Evolutionary conservation across 306 rosid species (phyloP).

Genomic region (Malus asiatica): DNA sequence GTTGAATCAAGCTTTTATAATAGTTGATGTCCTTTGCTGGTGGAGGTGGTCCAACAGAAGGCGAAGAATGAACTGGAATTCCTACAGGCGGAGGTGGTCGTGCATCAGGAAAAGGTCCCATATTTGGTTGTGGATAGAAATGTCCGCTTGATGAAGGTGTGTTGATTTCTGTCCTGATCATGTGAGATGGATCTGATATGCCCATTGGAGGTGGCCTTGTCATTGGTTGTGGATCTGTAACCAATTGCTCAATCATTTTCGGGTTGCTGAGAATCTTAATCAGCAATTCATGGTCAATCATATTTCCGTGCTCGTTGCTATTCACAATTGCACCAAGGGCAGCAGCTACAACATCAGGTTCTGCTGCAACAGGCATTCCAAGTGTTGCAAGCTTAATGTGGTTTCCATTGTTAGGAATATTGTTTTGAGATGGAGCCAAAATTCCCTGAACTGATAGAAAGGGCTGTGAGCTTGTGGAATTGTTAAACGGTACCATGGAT

Average conservation of each 20-base stretch:
- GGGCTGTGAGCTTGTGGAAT: constrained; percentile 24
- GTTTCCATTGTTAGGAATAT: constrained; percentile 9
- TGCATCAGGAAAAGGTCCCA: constrained; percentile 32
- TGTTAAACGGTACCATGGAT: constrained; percentile 14
- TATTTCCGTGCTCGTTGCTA: constrained; percentile 57
- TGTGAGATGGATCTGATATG: constrained; percentile 29
- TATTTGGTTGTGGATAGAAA: constrained; percentile 31
- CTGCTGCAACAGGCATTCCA: constrained; percentile 15
- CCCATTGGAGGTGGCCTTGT: constrained; percentile 34
- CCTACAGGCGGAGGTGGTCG: constrained; percentile 28
- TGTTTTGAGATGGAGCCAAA: constrained; percentile 24
- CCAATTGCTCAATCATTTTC: constrained; percentile 70
- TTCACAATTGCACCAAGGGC: constrained; percentile 55
- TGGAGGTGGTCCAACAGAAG: constrained; percentile 38
- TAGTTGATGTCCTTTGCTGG: constrained; percentile 59
- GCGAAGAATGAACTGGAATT: constrained; percentile 29
- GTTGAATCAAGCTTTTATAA: constrained; percentile 90
- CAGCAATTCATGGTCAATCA: constrained; percentile 66
- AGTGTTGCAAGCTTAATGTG: constrained; percentile 17
- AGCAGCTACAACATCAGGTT: constrained; percentile 52
- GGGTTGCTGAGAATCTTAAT: constrained; percentile 66
- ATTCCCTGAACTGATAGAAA: constrained; percentile 21
- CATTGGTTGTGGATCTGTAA: constrained; percentile 39
- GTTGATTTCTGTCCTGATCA: constrained; percentile 27
- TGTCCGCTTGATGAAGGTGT: constrained; percentile 32